Conservation (phyloP, 805 yeast genomes). For the Yamadazyma endophytica region DNA sequence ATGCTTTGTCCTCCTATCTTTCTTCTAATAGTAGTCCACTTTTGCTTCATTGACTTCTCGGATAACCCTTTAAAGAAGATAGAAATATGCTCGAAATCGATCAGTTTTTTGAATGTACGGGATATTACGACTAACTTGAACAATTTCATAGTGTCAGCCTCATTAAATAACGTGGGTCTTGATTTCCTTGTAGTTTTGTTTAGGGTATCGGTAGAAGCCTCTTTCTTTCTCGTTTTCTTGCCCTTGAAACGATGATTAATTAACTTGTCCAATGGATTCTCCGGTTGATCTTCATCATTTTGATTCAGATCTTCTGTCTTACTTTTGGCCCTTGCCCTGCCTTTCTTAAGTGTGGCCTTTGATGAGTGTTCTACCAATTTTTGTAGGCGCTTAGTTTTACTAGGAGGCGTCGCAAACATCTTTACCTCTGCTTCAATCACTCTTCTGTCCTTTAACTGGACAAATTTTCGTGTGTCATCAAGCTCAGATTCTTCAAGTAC, state of each 20-base stretch:
- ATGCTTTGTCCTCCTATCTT: slow-evolving; percentile 41
- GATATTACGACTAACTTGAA: slow-evolving; percentile 65
- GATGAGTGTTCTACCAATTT: slow-evolving; percentile 15
- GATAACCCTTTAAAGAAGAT: slow-evolving; percentile 39
- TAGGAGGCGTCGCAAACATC: slow-evolving; percentile 12
- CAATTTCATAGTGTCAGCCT: slow-evolving; percentile 49
- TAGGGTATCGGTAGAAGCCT: no score
- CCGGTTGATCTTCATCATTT: slow-evolving; percentile 1
- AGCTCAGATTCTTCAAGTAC: slow-evolving; percentile 19
- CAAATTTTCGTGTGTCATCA: slow-evolving; percentile 18
- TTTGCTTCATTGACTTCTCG: slow-evolving; percentile 47
- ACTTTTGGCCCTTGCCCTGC: slow-evolving; percentile 1
- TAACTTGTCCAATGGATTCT: slow-evolving; percentile 9
- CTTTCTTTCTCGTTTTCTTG: slow-evolving; percentile 7
- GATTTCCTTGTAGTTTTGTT: slow-evolving; percentile 11
- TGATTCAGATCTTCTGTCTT: neutral
- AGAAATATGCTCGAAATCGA: slow-evolving; percentile 64
- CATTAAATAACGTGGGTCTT: slow-evolving; percentile 24
- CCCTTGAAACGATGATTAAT: slow-evolving; percentile 9
- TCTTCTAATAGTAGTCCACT: slow-evolving; percentile 68
- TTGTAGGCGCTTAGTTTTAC: slow-evolving; percentile 8
- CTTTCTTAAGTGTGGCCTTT: slow-evolving; percentile 1
- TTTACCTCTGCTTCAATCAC: slow-evolving; percentile 27
- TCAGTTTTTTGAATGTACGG: slow-evolving; percentile 54
- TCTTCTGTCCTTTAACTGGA: slow-evolving; percentile 13